phyloP scores from a whole-genome alignment of 441 rosid genomes.

The Jatropha multifida region DNA sequence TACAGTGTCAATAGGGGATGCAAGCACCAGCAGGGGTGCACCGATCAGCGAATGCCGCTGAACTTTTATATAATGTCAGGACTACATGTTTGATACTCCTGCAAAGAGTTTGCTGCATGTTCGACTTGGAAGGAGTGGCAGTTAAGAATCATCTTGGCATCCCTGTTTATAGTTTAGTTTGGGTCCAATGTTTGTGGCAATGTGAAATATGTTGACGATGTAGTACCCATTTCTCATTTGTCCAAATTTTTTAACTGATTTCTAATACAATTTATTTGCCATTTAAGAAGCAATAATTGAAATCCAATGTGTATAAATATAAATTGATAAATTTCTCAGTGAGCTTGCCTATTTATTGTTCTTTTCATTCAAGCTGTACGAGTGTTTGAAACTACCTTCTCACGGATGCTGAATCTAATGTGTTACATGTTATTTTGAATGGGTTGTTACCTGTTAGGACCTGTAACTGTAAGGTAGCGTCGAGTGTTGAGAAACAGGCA shows the following conservation, averaged over 20 bases:
- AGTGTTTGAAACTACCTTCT: background rate
- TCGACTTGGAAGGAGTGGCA: slow-evolving; percentile 4
- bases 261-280: slow-evolving; percentile 29
- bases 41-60: slow-evolving; percentile 31
- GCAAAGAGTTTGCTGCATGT: slow-evolving; percentile 11
- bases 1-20: slow-evolving; percentile 82
- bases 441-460: background rate
- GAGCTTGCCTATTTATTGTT: background rate
- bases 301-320: slow-evolving; percentile 22
- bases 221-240: slow-evolving; percentile 34
- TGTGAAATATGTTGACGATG: slow-evolving; percentile 24
- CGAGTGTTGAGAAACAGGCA: too few species aligned
- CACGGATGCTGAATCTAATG: background rate
- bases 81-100: slow-evolving; percentile 11
- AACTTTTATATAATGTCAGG: slow-evolving; percentile 15
- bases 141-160: slow-evolving; percentile 25
- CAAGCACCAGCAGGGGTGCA: slow-evolving; percentile 55
- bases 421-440: background rate
- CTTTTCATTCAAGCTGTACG: background rate
- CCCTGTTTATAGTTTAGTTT: slow-evolving; percentile 23
- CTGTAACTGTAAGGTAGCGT: background rate
- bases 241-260: slow-evolving; percentile 24
- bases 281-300: slow-evolving; percentile 12
- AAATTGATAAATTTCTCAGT: background rate
- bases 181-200: slow-evolving; percentile 29